Percentiles rank a stretch among this genome's conserved stretches.
These are phyloP conservation scores for Fusarium equiseti DNA, from an alignment of 2,329 filamentous ascomycete genomes.

Conservation along the genomic window DNA sequence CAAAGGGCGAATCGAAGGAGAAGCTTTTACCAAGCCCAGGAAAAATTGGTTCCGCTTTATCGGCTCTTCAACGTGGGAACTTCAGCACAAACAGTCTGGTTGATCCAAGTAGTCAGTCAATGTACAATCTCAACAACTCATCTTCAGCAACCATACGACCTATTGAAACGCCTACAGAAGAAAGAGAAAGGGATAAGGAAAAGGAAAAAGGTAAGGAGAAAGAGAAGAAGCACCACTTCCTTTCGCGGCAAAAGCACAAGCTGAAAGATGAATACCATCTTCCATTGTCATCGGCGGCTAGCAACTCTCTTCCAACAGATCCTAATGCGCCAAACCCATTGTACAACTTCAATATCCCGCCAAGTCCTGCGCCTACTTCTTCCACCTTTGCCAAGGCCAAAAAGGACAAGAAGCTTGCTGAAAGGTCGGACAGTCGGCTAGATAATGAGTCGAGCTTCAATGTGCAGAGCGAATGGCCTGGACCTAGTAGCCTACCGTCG, in stretches of 20 bases:
- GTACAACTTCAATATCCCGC: constrained; percentile 82
- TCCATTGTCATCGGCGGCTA: constrained; percentile 79
- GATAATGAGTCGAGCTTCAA: constrained; percentile 64
- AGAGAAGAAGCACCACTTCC: constrained; percentile 83
- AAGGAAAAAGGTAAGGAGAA: constrained; percentile 70
- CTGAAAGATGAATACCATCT: constrained; percentile 80
- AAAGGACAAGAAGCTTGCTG: constrained; percentile 86
- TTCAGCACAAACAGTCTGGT: constrained; percentile 78
- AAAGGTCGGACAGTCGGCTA: constrained; percentile 66
- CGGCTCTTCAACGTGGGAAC: constrained; percentile 74
- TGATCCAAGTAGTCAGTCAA: constrained; percentile 70
- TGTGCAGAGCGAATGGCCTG: constrained; percentile 63
- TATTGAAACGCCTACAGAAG: constrained; percentile 62
- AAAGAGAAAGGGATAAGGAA: constrained; percentile 57
- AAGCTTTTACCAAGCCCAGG: constrained; percentile 79
- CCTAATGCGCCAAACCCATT: constrained; percentile 80
- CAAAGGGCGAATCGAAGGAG: constrained; percentile 74
- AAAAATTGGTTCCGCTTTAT: constrained; percentile 75
- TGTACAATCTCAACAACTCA: constrained; percentile 81
- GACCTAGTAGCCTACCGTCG: constrained; percentile 64
- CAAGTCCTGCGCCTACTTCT: constrained; percentile 74
- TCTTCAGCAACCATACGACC: constrained; percentile 83
- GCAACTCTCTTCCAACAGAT: constrained; percentile 81
- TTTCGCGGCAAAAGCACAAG: constrained; percentile 84
- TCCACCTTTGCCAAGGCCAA: constrained; percentile 83